These are phyloP conservation scores for Penicillium brasilianum DNA, from an alignment of 2,329 filamentous ascomycete genomes.

Conservation along the genomic window DNA sequence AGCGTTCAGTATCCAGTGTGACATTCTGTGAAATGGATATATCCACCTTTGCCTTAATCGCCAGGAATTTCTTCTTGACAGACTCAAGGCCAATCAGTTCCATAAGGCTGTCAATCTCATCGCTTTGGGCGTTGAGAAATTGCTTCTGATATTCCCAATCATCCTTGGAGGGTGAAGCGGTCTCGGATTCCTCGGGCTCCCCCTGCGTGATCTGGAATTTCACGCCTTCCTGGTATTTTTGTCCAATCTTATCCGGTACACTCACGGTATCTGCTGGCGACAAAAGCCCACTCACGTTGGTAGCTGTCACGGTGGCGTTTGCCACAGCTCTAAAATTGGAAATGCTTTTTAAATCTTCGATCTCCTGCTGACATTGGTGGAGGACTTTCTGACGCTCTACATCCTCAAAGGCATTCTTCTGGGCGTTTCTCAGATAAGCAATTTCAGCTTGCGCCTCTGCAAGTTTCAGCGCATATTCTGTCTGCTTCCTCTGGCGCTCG, in stretches of 20 bases:
- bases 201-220: not conserved
- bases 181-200: not conserved
- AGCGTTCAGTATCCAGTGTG: not conserved
- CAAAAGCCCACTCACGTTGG: not conserved
- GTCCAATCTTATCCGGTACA: not conserved
- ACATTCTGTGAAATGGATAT: not conserved
- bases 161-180: conserved; percentile 39
- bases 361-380: conserved; percentile 25
- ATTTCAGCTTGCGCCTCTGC: conserved; percentile 34
- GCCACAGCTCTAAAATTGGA: not conserved
- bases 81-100: conserved; percentile 13
- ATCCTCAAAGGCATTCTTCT: conserved; percentile 27
- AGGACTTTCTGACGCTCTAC: conserved; percentile 29
- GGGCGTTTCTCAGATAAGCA: conserved; percentile 22
- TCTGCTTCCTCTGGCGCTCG: conserved; percentile 34
- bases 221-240: not conserved
- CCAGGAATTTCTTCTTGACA: not conserved
- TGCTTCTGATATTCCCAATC: conserved; percentile 69
- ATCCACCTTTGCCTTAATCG: not conserved
- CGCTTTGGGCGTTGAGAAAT: conserved; percentile 56
- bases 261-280: not conserved
- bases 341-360: conserved; percentile 19
- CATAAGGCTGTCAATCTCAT: conserved; percentile 68
- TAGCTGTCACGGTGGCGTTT: conserved; percentile 45
- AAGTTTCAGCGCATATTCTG: conserved; percentile 28